Conservation (phyloP, 148 eudicot species). For the Heliamphora exappendiculata region DNA sequence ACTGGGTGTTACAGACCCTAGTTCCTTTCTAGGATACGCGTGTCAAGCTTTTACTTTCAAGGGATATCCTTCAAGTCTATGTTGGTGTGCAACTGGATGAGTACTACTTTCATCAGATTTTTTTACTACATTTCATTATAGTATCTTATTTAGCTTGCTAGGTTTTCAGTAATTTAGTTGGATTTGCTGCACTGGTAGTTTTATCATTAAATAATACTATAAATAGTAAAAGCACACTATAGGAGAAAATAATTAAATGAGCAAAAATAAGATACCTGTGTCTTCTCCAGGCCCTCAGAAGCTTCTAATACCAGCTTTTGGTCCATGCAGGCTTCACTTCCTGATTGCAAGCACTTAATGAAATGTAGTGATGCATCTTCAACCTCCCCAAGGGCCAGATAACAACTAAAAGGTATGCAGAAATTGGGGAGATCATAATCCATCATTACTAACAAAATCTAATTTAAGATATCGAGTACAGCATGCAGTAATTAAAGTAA, state of each 20-base stretch:
- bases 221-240: neutral
- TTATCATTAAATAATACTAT: neutral
- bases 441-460: neutral
- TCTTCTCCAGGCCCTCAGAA: constrained; percentile 85
- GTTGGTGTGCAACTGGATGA: neutral
- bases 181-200: neutral
- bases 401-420: constrained; percentile 44
- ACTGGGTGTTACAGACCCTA: neutral
- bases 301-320: constrained; percentile 68
- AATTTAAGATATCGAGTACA: neutral
- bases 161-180: neutral
- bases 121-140: no score
- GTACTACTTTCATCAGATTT: neutral
- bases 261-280: constrained; percentile 42
- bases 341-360: constrained; percentile 63
- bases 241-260: neutral
- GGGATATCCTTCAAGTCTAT: neutral
- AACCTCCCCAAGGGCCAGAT: constrained; percentile 87
- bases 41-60: neutral
- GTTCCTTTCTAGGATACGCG: neutral
- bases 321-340: constrained; percentile 52
- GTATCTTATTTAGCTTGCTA: neutral
- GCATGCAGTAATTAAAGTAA: neutral
- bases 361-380: constrained; percentile 59
- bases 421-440: neutral